A percentile compares a stretch with the other conserved stretches of the same genome.
These are phyloP conservation scores for Stereocaulon alpinum DNA, from an alignment of 495 filamentous ascomycete genomes.

Conservation along the genomic window DNA sequence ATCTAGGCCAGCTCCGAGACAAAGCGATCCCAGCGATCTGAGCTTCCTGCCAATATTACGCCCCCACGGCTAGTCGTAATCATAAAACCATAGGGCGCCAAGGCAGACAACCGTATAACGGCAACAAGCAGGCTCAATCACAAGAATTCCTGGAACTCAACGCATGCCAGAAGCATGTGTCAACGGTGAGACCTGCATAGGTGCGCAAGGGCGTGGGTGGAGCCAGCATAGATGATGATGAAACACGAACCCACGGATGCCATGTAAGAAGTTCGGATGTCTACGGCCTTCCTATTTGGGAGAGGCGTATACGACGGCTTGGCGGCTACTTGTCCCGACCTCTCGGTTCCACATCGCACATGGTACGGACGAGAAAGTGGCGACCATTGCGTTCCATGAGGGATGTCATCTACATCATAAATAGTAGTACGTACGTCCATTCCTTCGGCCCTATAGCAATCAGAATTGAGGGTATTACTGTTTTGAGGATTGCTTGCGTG, in stretches of 20 bases:
- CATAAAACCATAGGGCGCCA: background rate
- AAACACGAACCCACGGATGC: background rate
- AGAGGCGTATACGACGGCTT: background rate
- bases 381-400: background rate
- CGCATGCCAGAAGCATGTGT: background rate
- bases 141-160: background rate
- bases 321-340: background rate
- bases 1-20: background rate
- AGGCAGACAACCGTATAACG: background rate
- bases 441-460: background rate
- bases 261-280: background rate
- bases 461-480: background rate
- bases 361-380: no score
- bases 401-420: background rate
- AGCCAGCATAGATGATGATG: constrained; percentile 1
- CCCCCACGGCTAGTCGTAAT: background rate
- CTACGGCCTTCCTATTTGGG: background rate
- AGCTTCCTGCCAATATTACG: background rate
- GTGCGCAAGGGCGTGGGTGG: background rate
- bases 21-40: constrained; percentile 4
- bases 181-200: background rate
- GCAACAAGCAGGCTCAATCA: background rate
- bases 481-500: no score
- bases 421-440: no score
- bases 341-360: background rate